phyloP scores from a whole-genome alignment of 768 basidiomycete species.

The Glaciozyma martinii region DNA sequence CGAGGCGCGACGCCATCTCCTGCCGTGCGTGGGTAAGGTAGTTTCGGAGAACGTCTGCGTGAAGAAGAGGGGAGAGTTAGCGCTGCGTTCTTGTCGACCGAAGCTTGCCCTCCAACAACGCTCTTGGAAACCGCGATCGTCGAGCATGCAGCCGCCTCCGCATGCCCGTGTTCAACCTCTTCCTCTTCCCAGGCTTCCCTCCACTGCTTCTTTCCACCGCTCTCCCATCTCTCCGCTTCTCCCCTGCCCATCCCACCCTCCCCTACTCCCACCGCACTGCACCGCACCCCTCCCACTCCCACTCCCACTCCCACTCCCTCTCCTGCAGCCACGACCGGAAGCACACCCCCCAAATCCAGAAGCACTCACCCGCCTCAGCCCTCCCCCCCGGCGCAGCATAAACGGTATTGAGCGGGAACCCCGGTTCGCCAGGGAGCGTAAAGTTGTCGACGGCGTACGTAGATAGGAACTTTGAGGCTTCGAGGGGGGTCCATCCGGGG shows the following conservation, averaged over 20 bases:
- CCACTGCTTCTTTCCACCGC: no score
- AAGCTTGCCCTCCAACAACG: no score
- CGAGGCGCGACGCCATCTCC: conserved; percentile 75
- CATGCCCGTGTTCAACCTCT: no score
- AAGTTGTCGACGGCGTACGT: conserved; percentile 91
- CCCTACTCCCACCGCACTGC: background rate
- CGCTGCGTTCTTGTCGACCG: no score
- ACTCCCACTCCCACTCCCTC: no score
- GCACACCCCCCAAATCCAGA: no score
- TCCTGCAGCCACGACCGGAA: no score
- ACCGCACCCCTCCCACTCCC: background rate
- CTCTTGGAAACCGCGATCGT: no score
- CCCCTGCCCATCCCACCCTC: no score
- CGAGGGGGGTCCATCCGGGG: conserved; percentile 52
- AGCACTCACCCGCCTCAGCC: conserved; percentile 62
- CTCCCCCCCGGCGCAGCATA: conserved; percentile 71
- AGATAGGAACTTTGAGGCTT: conserved; percentile 77
- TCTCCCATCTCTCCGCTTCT: no score
- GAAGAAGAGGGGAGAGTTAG: background rate
- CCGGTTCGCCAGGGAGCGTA: conserved; percentile 88
- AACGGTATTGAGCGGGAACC: conserved; percentile 83
- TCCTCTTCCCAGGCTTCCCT: no score
- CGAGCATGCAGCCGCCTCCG: no score
- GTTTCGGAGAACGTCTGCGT: conserved; percentile 70
- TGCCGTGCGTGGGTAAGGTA: conserved; percentile 90